A percentile compares a stretch with the other conserved stretches of the same genome.
Evolutionary conservation across 345 rosid genomes (phyloP).

Genomic region (Combretum micranthum): DNA sequence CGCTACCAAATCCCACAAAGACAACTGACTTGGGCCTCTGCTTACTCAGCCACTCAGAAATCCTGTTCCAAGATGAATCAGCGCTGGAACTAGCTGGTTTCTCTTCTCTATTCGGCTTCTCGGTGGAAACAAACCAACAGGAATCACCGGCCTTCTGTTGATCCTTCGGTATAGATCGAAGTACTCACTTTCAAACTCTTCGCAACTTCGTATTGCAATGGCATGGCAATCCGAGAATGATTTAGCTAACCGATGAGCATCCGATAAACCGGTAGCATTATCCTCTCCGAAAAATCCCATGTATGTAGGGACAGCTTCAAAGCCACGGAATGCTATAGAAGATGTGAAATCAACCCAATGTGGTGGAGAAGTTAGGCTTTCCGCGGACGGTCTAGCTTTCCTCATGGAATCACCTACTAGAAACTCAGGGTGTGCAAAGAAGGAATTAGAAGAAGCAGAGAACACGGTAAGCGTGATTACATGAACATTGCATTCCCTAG

Average conservation of each 20-base stretch:
- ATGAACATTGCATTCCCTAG: constrained; percentile 11
- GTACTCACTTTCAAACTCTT: constrained; percentile 17
- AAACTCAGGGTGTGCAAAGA: constrained; percentile 5
- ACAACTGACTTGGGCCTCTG: constrained; percentile 17
- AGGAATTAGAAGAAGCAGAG: background rate
- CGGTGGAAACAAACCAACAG: constrained; percentile 16
- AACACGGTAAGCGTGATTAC: constrained; percentile 11
- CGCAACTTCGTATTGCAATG: constrained; percentile 17
- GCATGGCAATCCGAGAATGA: constrained; percentile 7
- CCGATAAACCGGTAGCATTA: too few relatives aligned
- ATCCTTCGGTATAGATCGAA: constrained; percentile 4
- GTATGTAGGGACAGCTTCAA: too few relatives aligned
- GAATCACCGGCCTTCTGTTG: constrained; percentile 11
- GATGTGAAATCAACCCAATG: too few relatives aligned
- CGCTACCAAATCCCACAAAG: constrained; percentile 27
- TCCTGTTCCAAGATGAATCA: background rate
- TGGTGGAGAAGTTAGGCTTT: too few relatives aligned
- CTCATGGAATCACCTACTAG: constrained; percentile 2
- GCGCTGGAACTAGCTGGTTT: background rate
- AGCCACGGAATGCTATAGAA: too few relatives aligned
- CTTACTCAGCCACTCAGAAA: constrained; percentile 20
- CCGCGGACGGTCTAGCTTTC: too few relatives aligned
- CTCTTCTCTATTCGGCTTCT: background rate
- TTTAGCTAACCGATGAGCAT: too few relatives aligned
- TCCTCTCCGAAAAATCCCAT: too few relatives aligned